phyloP scores from a whole-genome alignment of 169 alveolate species.

The Plasmodium berghei region DNA sequence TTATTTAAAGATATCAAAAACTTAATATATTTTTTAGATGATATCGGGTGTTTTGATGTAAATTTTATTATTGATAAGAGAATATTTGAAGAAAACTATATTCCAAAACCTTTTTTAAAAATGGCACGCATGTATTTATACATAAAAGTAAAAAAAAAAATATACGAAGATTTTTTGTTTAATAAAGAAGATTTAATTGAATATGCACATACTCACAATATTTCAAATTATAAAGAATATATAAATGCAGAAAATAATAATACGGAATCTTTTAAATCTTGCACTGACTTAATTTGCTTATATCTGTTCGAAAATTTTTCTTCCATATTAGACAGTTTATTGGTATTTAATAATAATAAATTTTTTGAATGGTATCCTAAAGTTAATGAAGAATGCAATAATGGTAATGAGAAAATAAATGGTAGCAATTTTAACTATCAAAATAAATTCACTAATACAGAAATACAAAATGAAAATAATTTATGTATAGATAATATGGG shows the following conservation, averaged over 20 bases:
- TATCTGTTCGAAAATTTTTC: constrained; percentile 44
- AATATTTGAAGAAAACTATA: constrained; percentile 13
- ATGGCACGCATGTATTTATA: constrained; percentile 42
- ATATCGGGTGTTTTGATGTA: constrained; percentile 67
- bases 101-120: constrained; percentile 50
- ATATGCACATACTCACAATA: constrained; percentile 24
- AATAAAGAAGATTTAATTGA: constrained; percentile 9
- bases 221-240: constrained; percentile 6
- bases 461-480: not conserved
- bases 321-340: constrained; percentile 11
- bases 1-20: constrained; percentile 59
- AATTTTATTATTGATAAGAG: constrained; percentile 60
- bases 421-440: not conserved
- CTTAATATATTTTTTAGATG: constrained; percentile 51
- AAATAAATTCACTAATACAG: no score
- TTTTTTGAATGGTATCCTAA: constrained; percentile 30
- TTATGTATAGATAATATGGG: not conserved
- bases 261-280: constrained; percentile 13
- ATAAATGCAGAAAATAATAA: constrained; percentile 22
- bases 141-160: constrained; percentile 33
- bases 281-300: constrained; percentile 44
- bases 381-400: constrained; percentile 2
- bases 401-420: not conserved
- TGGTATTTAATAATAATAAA: constrained; percentile 27
- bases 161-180: constrained; percentile 15